phyloP scores from a whole-genome alignment of 1,139 yeast species.

The Yamadazyma mexicana region DNA sequence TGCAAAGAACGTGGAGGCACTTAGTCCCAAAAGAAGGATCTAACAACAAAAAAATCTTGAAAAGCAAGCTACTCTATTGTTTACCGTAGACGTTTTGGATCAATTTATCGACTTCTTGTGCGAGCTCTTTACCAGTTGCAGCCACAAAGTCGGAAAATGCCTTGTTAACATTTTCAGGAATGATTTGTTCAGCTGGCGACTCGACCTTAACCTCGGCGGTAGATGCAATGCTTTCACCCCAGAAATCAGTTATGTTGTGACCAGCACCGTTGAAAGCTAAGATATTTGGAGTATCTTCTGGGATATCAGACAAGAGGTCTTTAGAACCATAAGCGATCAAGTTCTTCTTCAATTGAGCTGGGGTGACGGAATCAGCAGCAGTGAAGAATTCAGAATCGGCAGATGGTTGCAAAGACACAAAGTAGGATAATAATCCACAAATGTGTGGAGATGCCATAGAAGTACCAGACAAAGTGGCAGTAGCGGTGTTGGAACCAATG shows the following conservation, averaged over 20 bases:
- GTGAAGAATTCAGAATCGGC: conserved; percentile 47
- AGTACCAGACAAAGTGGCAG: conserved; percentile 41
- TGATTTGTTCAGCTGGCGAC: not conserved
- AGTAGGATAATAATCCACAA: conserved; percentile 42
- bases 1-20: too few species aligned
- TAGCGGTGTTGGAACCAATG: conserved; percentile 36
- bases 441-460: conserved; percentile 49
- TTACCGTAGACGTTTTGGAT: conserved; percentile 11
- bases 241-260: conserved; percentile 69
- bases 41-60: too few species aligned
- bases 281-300: conserved; percentile 79
- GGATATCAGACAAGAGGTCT: conserved; percentile 42
- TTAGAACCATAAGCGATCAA: conserved; percentile 40
- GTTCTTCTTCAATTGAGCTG: conserved; percentile 35
- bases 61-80: conserved; percentile 4
- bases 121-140: conserved; percentile 8
- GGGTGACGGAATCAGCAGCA: conserved; percentile 41
- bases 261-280: conserved; percentile 95
- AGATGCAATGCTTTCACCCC: conserved; percentile 36
- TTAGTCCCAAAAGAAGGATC: too few species aligned
- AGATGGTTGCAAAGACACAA: conserved; percentile 42
- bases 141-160: conserved; percentile 11
- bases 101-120: conserved; percentile 13
- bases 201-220: not conserved
- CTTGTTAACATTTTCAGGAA: conserved; percentile 7